Base-by-base conservation (phyloP, 805 yeast genomes). In the Starmerella vaccinii region DNA sequence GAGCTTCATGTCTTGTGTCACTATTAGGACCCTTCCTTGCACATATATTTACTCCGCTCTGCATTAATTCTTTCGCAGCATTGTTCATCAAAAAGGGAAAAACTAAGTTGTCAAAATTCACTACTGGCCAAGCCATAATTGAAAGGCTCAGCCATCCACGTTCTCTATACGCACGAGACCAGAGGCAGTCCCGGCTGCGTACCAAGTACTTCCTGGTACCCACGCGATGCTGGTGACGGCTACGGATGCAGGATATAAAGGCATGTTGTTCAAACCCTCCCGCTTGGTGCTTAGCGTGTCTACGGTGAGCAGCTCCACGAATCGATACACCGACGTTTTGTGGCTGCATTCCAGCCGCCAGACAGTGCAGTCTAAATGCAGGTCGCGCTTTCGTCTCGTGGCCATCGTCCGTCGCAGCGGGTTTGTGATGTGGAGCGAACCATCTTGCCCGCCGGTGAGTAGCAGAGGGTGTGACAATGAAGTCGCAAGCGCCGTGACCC, bases 141-240 rank as follows among this genome's bases (percentile, higher is more conserved):
- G 15, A 13, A 24, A 5, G 5, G 10, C 5, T 21, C 26, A 53
- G 13, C 50, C 44, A 39, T 40, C 46, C 5, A 57, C 51, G 24
- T 50, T 51, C 16, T 60, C 62, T 15, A 78, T 49, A 0, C 81
- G 59, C 3, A 80, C 50, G 16, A 80, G 55, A 0, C 84, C 85
- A 2, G 73, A 61, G 2, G 72, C 68, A 0, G 76, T 65, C 1
- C 77, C 79, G 2, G 77, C 77, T 1, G 79, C 76, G 58, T 69
- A 78, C 76, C 65, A 75, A 33, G 61, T 78, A 52, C 70, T 80
- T 46, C 68, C 71, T 49, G 76, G 81, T 61, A 75, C 76, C 92
- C 90, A 84, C 22, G 73, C 73, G 1, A 76, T 46, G 2, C 75
- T 57, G 0, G 78, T 71, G 6, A 83, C 65, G 15, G 69, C 63